These are phyloP conservation scores for Clarireedia monteithiana DNA, from an alignment of 2,329 filamentous ascomycete species.

Conservation along the genomic window DNA sequence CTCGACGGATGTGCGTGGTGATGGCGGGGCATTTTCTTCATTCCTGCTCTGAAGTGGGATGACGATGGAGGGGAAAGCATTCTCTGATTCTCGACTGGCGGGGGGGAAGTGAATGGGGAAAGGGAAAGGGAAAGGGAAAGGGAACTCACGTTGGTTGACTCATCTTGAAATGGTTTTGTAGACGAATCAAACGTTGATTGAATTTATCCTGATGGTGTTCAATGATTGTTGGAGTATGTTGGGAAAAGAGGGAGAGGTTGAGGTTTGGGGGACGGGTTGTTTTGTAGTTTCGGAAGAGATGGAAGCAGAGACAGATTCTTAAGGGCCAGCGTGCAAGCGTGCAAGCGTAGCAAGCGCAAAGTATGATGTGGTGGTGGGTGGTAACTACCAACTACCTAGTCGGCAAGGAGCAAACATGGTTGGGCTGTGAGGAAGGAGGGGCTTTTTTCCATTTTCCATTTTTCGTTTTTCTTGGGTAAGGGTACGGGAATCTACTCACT, in stretches of 20 bases:
- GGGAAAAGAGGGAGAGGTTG: neutral
- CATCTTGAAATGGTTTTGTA: constrained; percentile 20
- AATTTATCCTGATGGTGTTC: constrained; percentile 5
- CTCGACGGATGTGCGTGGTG: neutral
- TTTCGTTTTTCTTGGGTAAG: too few species aligned
- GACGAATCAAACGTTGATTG: constrained; percentile 6
- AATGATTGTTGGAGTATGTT: constrained; percentile 4
- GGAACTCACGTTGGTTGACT: constrained; percentile 51
- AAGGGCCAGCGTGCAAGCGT: too few species aligned
- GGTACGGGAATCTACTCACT: neutral
- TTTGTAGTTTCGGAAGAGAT: neutral
- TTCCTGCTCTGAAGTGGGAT: neutral
- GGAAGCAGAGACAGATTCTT: neutral
- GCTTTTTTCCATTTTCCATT: too few species aligned
- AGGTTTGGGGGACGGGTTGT: neutral
- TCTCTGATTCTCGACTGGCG: neutral
- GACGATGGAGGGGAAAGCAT: neutral
- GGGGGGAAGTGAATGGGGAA: too few species aligned
- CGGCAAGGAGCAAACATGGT: neutral
- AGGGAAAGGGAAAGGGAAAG: constrained; percentile 24
- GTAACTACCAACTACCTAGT: neutral
- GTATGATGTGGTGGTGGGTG: neutral
- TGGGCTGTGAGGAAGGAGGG: too few species aligned
- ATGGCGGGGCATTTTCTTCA: constrained; percentile 4
- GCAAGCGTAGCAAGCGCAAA: too few species aligned